Evolutionary conservation across 1,139 yeast genomes (phyloP), one percentile per base, ranked within the genome.

Genomic region (Ogataea hybrid): DNA sequence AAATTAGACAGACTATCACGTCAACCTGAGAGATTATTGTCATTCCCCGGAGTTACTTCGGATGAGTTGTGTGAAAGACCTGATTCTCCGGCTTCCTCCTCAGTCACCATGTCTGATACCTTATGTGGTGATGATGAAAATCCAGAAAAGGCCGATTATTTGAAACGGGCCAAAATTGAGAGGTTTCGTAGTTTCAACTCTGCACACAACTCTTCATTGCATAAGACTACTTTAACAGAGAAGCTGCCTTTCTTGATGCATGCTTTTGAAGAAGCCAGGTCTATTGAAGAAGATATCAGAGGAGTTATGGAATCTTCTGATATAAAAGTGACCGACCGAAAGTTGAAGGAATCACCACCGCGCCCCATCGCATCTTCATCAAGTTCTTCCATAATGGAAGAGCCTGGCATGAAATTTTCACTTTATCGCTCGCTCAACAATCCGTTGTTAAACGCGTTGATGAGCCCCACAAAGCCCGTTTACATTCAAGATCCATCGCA

Each of bases 221-320:
- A 54, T 28, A 73, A 71, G 49, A 69, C 80, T 1, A 71, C 79
- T 2, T 61, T 78, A 5, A 55, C 77, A 2, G 81, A 77, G 25
- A 80, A 77, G 51, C 59, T 79, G 53, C 84, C 84, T 0, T 71
- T 68, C 49, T 62, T 79, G 51, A 67, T 78, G 74, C 62, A 73
- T 12, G 84, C 82, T n/a, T 79, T 78, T 49, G 70, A 73, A 47
- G 72, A 73, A 49, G 81, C 79, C 2, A 71, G 68, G 47, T 70
- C 69, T 28, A 66, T 74, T 12, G 77, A 74, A 47, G 74, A 72
- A 50, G 81, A 76, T 47, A 63, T 76, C n/a, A 51, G 48, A 34
- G 56, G 53, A 27, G 53, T 42, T 6, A 45, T 51, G 20, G 27
- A 47, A 2, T 32, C 46, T 10, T 43, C 49, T 5, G 35, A 37